Conservation (phyloP, 306 rosid genomes). For the Acacia melanoxylon region DNA sequence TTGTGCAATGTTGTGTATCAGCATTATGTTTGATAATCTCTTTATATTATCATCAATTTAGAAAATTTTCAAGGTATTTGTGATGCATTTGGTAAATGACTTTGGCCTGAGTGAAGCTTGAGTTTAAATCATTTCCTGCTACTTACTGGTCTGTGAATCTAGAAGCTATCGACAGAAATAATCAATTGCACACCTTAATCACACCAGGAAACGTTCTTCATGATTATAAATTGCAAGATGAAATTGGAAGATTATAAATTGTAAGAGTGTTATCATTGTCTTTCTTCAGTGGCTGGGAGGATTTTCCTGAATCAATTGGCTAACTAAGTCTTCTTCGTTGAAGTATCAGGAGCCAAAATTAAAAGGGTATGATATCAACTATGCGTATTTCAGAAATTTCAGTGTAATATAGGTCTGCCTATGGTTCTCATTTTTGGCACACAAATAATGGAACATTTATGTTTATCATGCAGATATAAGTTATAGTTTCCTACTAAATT, state of each 20-base stretch:
- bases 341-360: not conserved
- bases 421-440: not conserved
- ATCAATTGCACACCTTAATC: not conserved
- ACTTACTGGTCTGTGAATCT: not conserved
- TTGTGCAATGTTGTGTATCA: not conserved
- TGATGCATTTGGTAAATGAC: no score
- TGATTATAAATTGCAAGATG: not conserved
- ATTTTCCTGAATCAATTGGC: not conserved
- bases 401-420: not conserved
- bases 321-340: not conserved
- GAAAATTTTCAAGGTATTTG: not conserved
- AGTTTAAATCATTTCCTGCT: not conserved
- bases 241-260: not conserved
- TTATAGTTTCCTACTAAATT: not conserved
- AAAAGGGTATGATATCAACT: not conserved
- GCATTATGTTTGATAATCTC: not conserved
- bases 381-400: not conserved
- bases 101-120: not conserved
- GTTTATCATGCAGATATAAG: conserved; percentile 21
- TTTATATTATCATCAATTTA: not conserved
- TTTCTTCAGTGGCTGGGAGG: not conserved
- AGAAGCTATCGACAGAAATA: not conserved
- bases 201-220: not conserved
- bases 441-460: not conserved
- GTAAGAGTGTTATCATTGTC: not conserved